These are phyloP conservation scores for Tolypocladium ovalisporum DNA, from an alignment of 2,329 filamentous ascomycete genomes.

Conservation along the genomic window DNA sequence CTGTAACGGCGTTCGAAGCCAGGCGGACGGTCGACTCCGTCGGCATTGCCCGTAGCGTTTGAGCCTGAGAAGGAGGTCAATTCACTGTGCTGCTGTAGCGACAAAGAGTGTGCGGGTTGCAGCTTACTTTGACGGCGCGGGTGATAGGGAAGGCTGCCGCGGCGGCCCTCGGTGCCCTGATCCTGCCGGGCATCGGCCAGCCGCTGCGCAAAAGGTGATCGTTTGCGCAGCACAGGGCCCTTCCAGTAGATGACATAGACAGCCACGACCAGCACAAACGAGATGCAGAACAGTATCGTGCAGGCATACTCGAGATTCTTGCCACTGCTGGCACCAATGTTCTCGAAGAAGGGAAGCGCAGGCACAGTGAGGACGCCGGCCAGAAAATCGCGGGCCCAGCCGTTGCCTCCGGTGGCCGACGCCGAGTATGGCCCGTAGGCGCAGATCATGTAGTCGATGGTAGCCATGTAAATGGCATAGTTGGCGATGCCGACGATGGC, in stretches of 20 bases:
- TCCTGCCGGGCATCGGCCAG: slow-evolving; percentile 34
- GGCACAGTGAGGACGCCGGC: slow-evolving; percentile 62
- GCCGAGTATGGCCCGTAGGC: slow-evolving; percentile 65
- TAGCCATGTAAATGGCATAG: slow-evolving; percentile 64
- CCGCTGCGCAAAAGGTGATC: slow-evolving; percentile 55
- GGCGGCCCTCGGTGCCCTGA: slow-evolving; percentile 15
- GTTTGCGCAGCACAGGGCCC: slow-evolving; percentile 46
- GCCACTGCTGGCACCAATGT: slow-evolving; percentile 36
- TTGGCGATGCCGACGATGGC: slow-evolving; percentile 63
- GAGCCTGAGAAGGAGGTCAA: slow-evolving; percentile 9
- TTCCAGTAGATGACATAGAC: slow-evolving; percentile 59
- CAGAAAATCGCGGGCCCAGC: slow-evolving; percentile 62
- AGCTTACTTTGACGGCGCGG: slow-evolving; percentile 17
- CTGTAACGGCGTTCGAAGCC: slow-evolving; percentile 19
- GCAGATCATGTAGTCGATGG: slow-evolving; percentile 68
- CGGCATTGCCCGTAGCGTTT: slow-evolving; percentile 7
- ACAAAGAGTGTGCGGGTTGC: background rate
- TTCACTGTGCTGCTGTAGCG: background rate
- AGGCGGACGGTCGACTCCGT: slow-evolving; percentile 9
- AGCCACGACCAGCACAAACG: slow-evolving; percentile 47
- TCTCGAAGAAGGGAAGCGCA: slow-evolving; percentile 51
- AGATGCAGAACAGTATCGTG: slow-evolving; percentile 53
- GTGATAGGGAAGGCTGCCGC: slow-evolving; percentile 15
- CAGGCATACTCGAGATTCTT: slow-evolving; percentile 48
- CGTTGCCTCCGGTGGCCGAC: slow-evolving; percentile 66